phyloP scores from a whole-genome alignment of 2,329 filamentous ascomycete species.

The Rutstroemia sp. region DNA sequence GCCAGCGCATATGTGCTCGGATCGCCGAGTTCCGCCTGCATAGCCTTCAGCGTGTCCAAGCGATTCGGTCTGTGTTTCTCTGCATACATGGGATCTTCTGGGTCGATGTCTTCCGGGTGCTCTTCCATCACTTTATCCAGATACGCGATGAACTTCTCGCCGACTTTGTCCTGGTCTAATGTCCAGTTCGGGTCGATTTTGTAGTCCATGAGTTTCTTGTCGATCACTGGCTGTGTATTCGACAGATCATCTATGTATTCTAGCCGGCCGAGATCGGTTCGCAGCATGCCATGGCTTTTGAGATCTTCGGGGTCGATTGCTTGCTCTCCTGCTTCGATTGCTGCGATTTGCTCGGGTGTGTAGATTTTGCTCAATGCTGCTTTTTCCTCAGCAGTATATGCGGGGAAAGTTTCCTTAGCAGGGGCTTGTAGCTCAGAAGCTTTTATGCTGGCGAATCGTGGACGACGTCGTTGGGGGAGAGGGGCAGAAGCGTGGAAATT shows the following conservation, averaged over 20 bases:
- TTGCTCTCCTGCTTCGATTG: constrained; percentile 73
- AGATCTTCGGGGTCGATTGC: constrained; percentile 70
- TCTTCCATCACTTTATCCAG: constrained; percentile 19
- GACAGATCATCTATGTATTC: constrained; percentile 80
- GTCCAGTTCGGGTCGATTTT: constrained; percentile 33
- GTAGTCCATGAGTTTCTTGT: constrained; percentile 51
- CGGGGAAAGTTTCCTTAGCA: constrained; percentile 43
- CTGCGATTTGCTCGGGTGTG: constrained; percentile 71
- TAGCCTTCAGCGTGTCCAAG: constrained; percentile 16
- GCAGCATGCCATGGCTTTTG: constrained; percentile 61
- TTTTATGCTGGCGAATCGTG: constrained; percentile 34
- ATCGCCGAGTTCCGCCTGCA: constrained; percentile 19
- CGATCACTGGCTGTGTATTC: constrained; percentile 67
- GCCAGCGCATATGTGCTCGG: constrained; percentile 16
- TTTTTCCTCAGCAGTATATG: constrained; percentile 62
- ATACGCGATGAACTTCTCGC: constrained; percentile 48
- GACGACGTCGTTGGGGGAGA: constrained; percentile 31
- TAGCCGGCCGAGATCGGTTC: constrained; percentile 64
- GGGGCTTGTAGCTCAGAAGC: constrained; percentile 27
- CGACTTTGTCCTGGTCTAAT: constrained; percentile 52
- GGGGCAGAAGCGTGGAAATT: constrained; percentile 40
- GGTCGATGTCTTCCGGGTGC: constrained; percentile 12
- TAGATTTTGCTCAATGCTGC: constrained; percentile 59
- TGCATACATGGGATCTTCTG: constrained; percentile 9
- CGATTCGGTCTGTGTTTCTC: constrained; percentile 14